Evolutionary conservation across 345 rosid species (phyloP).

Genomic region (Hibiscus tridactylites): DNA sequence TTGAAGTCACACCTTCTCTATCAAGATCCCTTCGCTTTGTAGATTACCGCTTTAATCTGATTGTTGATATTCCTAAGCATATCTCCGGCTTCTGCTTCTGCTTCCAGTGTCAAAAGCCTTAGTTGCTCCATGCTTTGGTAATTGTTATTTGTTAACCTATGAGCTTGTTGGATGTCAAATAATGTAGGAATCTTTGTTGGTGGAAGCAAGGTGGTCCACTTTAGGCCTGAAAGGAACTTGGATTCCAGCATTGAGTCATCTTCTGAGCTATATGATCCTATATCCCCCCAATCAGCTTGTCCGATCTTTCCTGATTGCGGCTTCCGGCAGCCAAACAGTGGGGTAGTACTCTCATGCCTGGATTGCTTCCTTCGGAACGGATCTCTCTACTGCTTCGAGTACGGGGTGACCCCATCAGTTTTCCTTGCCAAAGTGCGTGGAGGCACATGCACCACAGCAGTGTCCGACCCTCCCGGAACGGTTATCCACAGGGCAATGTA

Average conservation of each 20-base stretch:
- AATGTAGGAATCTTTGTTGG: conserved; percentile 80
- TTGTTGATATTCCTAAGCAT: background rate
- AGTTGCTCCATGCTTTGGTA: too few relatives aligned
- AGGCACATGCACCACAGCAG: conserved; percentile 88
- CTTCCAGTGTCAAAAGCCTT: background rate
- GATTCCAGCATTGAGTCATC: conserved; percentile 32
- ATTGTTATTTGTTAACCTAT: background rate
- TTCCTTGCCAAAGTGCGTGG: conserved; percentile 75
- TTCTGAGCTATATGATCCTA: conserved; percentile 32
- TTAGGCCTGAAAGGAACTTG: conserved; percentile 54
- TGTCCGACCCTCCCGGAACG: conserved; percentile 46
- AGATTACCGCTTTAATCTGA: background rate
- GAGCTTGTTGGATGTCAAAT: conserved; percentile 2
- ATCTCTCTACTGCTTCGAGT: conserved; percentile 72
- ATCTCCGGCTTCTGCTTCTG: background rate
- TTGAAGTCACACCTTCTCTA: background rate
- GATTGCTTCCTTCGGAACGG: conserved; percentile 85
- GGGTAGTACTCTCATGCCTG: conserved; percentile 77
- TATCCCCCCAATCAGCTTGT: conserved; percentile 42
- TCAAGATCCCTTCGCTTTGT: background rate
- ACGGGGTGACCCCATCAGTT: conserved; percentile 55
- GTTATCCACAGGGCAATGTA: conserved; percentile 90
- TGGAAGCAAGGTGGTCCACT: conserved; percentile 97
- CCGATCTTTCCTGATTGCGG: conserved; percentile 83
- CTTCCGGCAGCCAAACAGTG: conserved; percentile 71